These are phyloP conservation scores for Wickerhamiella alocasiicola DNA, from an alignment of 805 yeast genomes.

Conservation along the genomic window DNA sequence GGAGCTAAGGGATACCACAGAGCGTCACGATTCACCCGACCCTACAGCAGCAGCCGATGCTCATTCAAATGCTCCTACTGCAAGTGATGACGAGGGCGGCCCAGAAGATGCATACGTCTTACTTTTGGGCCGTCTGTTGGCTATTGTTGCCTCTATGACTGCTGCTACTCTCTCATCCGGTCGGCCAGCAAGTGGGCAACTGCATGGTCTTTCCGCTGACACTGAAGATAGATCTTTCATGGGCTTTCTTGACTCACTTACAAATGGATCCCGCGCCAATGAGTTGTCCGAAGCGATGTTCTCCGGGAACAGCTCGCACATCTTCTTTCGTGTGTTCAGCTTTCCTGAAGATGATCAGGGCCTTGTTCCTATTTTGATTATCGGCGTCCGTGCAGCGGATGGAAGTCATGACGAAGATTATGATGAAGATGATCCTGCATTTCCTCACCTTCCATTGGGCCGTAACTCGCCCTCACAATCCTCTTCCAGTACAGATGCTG, in stretches of 20 bases:
- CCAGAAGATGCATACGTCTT: background rate
- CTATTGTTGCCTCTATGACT: slow-evolving; percentile 8
- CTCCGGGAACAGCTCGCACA: slow-evolving; percentile 1
- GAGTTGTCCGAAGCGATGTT: slow-evolving; percentile 14
- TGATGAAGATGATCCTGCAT: background rate
- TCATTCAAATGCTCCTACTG: background rate
- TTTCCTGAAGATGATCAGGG: slow-evolving; percentile 17
- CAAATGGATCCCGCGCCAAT: slow-evolving; percentile 12
- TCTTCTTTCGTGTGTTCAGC: slow-evolving; percentile 19
- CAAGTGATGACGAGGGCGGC: background rate
- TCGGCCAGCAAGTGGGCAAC: slow-evolving; percentile 1
- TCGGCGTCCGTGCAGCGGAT: slow-evolving; percentile 36
- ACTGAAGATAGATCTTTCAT: slow-evolving; percentile 10
- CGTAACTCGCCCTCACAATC: too few relatives aligned
- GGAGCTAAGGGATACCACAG: background rate
- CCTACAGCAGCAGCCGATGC: background rate
- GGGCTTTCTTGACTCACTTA: slow-evolving; percentile 15
- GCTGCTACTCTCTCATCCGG: slow-evolving; percentile 5
- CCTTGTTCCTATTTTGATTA: slow-evolving; percentile 36
- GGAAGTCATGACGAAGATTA: background rate
- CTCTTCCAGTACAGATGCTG: too few relatives aligned
- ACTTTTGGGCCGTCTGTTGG: slow-evolving; percentile 3
- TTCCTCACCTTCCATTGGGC: slow-evolving; percentile 1
- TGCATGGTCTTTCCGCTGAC: background rate
- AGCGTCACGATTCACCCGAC: background rate